Conservation (phyloP, 2,329 filamentous ascomycete genomes). For the Lithohypha guttulata region DNA sequence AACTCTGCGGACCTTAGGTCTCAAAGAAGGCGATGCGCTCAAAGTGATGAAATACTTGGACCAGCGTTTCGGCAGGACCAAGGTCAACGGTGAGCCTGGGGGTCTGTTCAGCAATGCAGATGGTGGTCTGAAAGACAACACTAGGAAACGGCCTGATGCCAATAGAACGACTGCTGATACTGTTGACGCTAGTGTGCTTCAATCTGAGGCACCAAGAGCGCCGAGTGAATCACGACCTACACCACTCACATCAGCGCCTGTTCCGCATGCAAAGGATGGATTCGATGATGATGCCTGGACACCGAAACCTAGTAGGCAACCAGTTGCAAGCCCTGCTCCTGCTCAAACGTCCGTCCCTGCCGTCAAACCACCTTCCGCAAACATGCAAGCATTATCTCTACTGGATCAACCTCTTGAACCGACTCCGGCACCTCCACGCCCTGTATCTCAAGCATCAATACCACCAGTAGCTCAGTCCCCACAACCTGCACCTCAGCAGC, state of each 20-base stretch:
- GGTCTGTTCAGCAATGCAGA: conserved; percentile 88
- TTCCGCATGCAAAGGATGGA: conserved; percentile 45
- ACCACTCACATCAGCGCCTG: conserved; percentile 38
- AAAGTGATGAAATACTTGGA: conserved; percentile 88
- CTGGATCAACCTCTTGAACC: conserved; percentile 50
- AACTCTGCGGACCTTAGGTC: conserved; percentile 74
- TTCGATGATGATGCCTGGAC: conserved; percentile 99
- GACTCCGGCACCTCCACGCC: conserved; percentile 36
- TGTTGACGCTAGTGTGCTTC: conserved; percentile 78
- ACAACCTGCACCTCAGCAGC: conserved; percentile 34
- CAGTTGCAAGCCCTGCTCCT: conserved; percentile 20
- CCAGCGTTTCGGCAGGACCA: conserved; percentile 60
- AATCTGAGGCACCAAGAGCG: conserved; percentile 38
- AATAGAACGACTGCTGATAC: conserved; percentile 76
- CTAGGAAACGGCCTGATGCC: conserved; percentile 80
- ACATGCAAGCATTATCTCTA: conserved; percentile 59
- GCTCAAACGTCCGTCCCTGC: conserved; percentile 28
- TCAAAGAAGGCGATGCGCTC: conserved; percentile 92
- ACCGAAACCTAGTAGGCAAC: conserved; percentile 62
- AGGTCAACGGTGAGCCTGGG: conserved; percentile 48
- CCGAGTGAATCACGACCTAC: conserved; percentile 38
- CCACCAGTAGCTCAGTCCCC: conserved; percentile 16
- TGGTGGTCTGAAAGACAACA: conserved; percentile 88
- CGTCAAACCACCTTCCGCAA: conserved; percentile 49
- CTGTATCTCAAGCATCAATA: conserved; percentile 19